Evolutionary conservation across 2,329 filamentous ascomycete genomes (phyloP), one percentile per base, ranked within the genome.

Genomic region (Stachybotrys echinatus): DNA sequence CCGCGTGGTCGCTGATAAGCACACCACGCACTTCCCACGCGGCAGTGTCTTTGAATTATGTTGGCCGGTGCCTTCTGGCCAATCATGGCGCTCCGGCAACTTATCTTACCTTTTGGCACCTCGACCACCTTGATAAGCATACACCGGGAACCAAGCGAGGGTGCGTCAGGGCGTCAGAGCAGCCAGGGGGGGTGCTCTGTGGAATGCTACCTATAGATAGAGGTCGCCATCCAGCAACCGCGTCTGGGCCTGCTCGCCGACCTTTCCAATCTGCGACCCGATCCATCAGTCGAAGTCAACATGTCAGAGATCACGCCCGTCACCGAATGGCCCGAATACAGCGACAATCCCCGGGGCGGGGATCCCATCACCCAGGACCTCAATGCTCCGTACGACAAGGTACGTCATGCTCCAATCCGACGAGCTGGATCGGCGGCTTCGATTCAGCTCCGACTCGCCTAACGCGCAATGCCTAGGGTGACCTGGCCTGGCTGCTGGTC

Each of bases 351-450:
- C 5, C 64, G 63, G 2, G 72, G 72, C 22, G 72, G 71, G n/a
- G 61, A 74, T 44, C 71, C 72, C 12, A 59, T 73, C 42, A 73
- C 70, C 0, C 65, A 71, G 45, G 66, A 75, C 46, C 61, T 75
- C 48, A 74, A 73, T 52, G 67, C 70, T 2, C 65, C 65, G 1
- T 74, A 74, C 42, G 69, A 75, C 51, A 75, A 74, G 58, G 63
- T 64, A 34, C 18, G 47, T 39, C 3, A 12, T 12, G 27, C n/a
- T n/a, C n/a, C n/a, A n/a, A n/a, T n/a, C n/a, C n/a, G n/a, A n/a
- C n/a, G n/a, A n/a, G n/a, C n/a, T n/a, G n/a, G n/a, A n/a, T n/a
- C n/a, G n/a, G n/a, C n/a, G n/a, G n/a, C n/a, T n/a, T n/a, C n/a
- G n/a, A n/a, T n/a, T n/a, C n/a, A n/a, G n/a, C n/a, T n/a, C n/a